Percentiles rank a stretch among this genome's conserved stretches.
These are phyloP conservation scores for Harringtonia lauricola DNA, from an alignment of 2,329 filamentous ascomycete genomes.

Conservation along the genomic window DNA sequence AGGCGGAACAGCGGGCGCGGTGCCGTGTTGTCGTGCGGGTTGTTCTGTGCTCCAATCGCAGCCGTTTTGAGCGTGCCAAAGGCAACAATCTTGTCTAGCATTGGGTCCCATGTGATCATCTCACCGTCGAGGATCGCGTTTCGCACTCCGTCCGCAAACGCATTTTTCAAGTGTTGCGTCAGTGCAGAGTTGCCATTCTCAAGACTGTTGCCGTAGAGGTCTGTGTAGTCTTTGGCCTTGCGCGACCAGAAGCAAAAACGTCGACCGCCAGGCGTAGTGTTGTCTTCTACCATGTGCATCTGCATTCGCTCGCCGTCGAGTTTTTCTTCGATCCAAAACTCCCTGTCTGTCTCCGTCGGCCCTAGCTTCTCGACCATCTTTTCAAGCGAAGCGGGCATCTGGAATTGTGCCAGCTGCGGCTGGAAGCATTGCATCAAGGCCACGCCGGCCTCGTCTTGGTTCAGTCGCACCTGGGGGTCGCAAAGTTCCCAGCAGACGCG, in stretches of 20 bases:
- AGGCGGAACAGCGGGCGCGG: slow-evolving; percentile 71
- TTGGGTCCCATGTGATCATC: slow-evolving; percentile 97
- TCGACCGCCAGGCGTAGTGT: slow-evolving; percentile 53
- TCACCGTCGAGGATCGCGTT: slow-evolving; percentile 93
- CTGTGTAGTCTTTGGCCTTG: slow-evolving; percentile 93
- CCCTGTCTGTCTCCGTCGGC: slow-evolving; percentile 55
- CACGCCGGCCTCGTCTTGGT: slow-evolving; percentile 65
- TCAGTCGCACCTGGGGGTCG: slow-evolving; percentile 60
- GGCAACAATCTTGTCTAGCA: slow-evolving; percentile 69
- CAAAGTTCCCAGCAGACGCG: slow-evolving; percentile 91
- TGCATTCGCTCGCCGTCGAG: slow-evolving; percentile 96
- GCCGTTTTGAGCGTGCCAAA: slow-evolving; percentile 94
- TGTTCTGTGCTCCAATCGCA: slow-evolving; percentile 67
- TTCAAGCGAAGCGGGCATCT: slow-evolving; percentile 66
- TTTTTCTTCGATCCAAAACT: slow-evolving; percentile 98
- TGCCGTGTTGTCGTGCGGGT: slow-evolving; percentile 51
- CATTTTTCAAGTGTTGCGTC: slow-evolving; percentile 66
- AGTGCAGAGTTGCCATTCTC: slow-evolving; percentile 65
- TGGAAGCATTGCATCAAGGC: slow-evolving; percentile 91
- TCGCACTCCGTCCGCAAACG: slow-evolving; percentile 66
- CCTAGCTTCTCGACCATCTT: slow-evolving; percentile 63
- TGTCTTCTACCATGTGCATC: slow-evolving; percentile 75
- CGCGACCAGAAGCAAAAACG: slow-evolving; percentile 86
- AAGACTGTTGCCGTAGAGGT: slow-evolving; percentile 75
- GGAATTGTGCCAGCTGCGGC: slow-evolving; percentile 87